Percentiles rank a stretch among this genome's conserved stretches.
Evolutionary conservation across 2,329 filamentous ascomycete genomes (phyloP).

Genomic region (Xylaria sp.): DNA sequence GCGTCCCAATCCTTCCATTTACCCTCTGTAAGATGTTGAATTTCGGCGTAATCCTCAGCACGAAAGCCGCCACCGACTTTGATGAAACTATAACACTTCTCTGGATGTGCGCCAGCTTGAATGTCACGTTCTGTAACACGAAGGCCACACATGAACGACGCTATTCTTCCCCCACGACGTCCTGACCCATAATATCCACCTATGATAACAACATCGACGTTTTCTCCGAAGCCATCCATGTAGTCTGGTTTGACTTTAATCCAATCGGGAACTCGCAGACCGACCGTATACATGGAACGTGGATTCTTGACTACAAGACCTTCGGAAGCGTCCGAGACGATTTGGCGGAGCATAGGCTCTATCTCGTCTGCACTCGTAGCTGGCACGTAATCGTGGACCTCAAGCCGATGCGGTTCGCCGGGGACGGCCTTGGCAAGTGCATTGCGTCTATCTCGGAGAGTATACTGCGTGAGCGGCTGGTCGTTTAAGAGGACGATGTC

Average conservation of each 20-base stretch:
- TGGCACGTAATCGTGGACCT: conserved; percentile 79
- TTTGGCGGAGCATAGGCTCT: conserved; percentile 80
- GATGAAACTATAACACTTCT: conserved; percentile 93
- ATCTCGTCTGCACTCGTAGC: conserved; percentile 77
- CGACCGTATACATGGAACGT: conserved; percentile 83
- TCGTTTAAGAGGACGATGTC: conserved; percentile 93
- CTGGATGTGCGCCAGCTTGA: conserved; percentile 67
- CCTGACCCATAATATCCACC: conserved; percentile 95
- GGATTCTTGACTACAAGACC: conserved; percentile 96
- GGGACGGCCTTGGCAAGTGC: conserved; percentile 79
- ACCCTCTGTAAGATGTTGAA: conserved; percentile 85
- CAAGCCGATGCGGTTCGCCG: conserved; percentile 78
- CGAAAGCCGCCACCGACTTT: conserved; percentile 96
- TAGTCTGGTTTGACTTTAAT: conserved; percentile 99
- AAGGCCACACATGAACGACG: conserved; percentile 91
- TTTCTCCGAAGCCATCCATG: conserved; percentile 95
- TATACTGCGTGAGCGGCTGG: conserved; percentile 81
- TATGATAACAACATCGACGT: conserved; percentile 87
- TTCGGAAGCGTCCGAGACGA: conserved; percentile 88
- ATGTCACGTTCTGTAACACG: conserved; percentile 77
- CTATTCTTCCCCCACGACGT: conserved; percentile 81
- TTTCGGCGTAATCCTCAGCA: conserved; percentile 83
- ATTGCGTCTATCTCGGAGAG: conserved; percentile 79
- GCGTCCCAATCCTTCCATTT: conserved; percentile 91
- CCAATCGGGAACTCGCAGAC: conserved; percentile 94